Percentiles rank a stretch among this genome's conserved stretches.
These are phyloP conservation scores for Pythium monospermum DNA, from an alignment of 352 stramenopile genomes.

Conservation along the genomic window DNA sequence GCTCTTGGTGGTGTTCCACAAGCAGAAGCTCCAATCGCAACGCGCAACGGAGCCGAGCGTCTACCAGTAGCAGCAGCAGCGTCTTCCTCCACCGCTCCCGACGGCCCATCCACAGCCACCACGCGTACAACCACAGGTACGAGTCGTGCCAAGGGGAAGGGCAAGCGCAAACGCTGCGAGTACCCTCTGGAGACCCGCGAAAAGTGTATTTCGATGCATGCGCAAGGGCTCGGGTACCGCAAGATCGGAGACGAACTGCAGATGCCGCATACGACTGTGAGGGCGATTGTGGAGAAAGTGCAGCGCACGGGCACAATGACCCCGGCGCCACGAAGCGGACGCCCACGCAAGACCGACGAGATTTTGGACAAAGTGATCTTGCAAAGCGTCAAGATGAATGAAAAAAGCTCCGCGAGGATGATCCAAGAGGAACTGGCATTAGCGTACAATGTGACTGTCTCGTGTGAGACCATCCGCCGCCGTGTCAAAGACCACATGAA, in stretches of 20 bases:
- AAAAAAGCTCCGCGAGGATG: slow-evolving; percentile 50
- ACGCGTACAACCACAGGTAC: slow-evolving; percentile 1
- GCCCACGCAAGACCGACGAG: slow-evolving; percentile 58
- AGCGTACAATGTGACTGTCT: slow-evolving; percentile 48
- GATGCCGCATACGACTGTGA: slow-evolving; percentile 71
- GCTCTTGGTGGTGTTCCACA: too few species aligned
- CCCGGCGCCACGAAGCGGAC: slow-evolving; percentile 44
- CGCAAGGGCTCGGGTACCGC: slow-evolving; percentile 47
- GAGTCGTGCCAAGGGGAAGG: too few species aligned
- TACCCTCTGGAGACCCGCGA: slow-evolving; percentile 56
- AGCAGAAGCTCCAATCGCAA: too few species aligned
- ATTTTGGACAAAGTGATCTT: slow-evolving; percentile 64
- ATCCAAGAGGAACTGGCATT: slow-evolving; percentile 51
- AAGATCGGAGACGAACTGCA: slow-evolving; percentile 52
- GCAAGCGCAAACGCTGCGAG: slow-evolving; percentile 39
- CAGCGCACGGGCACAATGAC: slow-evolving; percentile 45
- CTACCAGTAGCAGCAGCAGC: background rate
- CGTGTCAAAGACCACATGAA: slow-evolving; percentile 60
- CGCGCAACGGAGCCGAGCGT: too few species aligned
- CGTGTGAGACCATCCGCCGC: slow-evolving; percentile 64
- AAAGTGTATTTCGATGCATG: slow-evolving; percentile 47
- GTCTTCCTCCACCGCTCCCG: background rate
- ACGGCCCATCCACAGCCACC: background rate
- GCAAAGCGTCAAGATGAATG: slow-evolving; percentile 47
- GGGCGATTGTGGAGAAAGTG: slow-evolving; percentile 62